phyloP scores from a whole-genome alignment of 1,284 basidiomycete genomes.

The Blastosporella zonata region DNA sequence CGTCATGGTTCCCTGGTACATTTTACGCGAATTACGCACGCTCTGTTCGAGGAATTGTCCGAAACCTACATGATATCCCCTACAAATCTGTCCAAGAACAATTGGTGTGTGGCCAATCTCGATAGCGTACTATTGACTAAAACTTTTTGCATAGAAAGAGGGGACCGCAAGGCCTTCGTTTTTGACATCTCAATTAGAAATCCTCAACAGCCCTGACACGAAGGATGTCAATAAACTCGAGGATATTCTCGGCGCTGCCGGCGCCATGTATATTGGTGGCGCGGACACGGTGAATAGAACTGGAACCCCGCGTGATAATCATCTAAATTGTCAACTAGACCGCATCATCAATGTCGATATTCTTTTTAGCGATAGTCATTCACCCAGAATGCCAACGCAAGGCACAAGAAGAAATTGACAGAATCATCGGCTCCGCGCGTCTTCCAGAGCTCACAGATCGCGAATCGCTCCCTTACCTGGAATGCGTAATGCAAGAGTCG shows the following conservation, averaged over 20 bases:
- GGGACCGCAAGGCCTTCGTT: constrained; percentile 26
- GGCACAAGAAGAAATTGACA: constrained; percentile 21
- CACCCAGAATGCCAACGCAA: constrained; percentile 25
- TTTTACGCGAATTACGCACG: constrained; percentile 24
- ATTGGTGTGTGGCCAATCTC: neutral
- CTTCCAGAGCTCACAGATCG: constrained; percentile 27
- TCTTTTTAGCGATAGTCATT: constrained; percentile 23
- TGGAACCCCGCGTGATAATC: neutral
- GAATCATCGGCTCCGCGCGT: constrained; percentile 22
- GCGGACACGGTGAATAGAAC: constrained; percentile 24
- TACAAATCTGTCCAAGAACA: neutral
- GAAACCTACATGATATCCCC: neutral
- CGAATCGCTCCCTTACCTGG: constrained; percentile 23
- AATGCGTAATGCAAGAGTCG: constrained; percentile 22
- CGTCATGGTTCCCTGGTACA: constrained; percentile 31
- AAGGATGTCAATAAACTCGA: constrained; percentile 13
- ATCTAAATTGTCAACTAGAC: constrained; percentile 13
- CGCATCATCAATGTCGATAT: constrained; percentile 19
- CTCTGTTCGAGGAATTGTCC: neutral
- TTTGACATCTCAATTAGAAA: constrained; percentile 22
- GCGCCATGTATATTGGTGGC: constrained; percentile 23
- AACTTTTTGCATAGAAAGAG: constrained; percentile 14
- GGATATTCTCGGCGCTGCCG: constrained; percentile 21
- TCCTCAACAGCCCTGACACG: constrained; percentile 6
- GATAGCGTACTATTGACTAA: neutral